Base-by-base conservation (phyloP, 179 eudicot genomes). In the Patellifolia procumbens region DNA sequence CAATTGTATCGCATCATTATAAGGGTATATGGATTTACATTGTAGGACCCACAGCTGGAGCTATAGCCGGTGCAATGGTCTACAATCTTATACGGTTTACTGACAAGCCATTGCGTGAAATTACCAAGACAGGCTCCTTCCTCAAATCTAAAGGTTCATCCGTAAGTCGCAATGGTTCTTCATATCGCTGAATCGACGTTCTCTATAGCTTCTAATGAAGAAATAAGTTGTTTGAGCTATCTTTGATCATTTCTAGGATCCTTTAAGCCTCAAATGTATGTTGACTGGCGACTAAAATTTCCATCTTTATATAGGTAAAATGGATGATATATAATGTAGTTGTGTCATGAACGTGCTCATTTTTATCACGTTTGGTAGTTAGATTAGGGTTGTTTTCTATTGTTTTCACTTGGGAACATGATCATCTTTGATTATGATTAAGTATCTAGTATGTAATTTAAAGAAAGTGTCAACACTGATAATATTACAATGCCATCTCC, bases 1-100 rank as follows among this genome's bases (percentile, higher is more conserved):
- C 97, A 10, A 84, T 95, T 3, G 88, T 90, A 42, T 78, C 88
- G 9, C 84, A 75, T 69, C 80, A 81, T 6, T 93, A 84, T 80
- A 81, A 48, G n/a, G 81, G 92, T 0, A 6, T 95, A 74, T 95
- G 99, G 99, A 85, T 95, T 39, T 95, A 95, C 78, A 74, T 95
- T 3, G 76, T 95, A 9, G 97, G 85, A 7, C 98, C 99, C 3
- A 86, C 51, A 17, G 61, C 64, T 3, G 99, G 99, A 19, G 97
- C 99, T 8, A 72, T 95, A 3, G 81, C 88, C 0, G 98, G 96
- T 16, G 99, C 92, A 3, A 88, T 86, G 98, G 92, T 88, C 66
- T 95, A 93, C 78, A 90, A 93, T 63, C 80, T 91, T 61, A 86
- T 95, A n/a, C 85, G 96, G 68, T 87, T 91, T 75, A 91, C 95